Evolutionary conservation across 2,329 filamentous ascomycete species (phyloP), one percentile per base, ranked within the genome.

Genomic region (Tolypocladium inflatum): DNA sequence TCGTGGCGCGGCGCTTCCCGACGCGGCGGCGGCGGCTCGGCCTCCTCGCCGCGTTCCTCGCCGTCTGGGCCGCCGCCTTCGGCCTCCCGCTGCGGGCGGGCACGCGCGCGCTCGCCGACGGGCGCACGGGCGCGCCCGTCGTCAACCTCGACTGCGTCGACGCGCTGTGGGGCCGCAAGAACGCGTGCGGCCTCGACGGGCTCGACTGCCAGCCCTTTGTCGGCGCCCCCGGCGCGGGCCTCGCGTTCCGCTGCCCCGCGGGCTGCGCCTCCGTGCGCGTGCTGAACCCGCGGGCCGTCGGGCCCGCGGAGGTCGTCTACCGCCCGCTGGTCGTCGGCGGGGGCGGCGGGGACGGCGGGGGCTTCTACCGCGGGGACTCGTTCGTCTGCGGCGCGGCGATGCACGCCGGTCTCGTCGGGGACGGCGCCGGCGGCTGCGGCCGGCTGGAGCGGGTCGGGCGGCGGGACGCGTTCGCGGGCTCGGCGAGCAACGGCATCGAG

Each of bases 311-410:
- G 63, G 74, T 89, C 55, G 75, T 81, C 54, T 90, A 90, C 67
- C 74, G 73, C 35, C 76, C 84, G 1, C 69, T 90, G 21, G 80
- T 91, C 2, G 77, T 91, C 33, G 88, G 88, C n/a, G 88, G 87
- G 0, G 82, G 83, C 0, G 71, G n/a, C n/a, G n/a, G n/a, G n/a
- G n/a, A n/a, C n/a, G n/a, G n/a, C n/a, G n/a, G n/a, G n/a, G n/a
- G 76, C 5, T 71, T 73, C 54, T 97, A 97, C 70, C 88, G 94
- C 23, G 91, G 89, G 10, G 91, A 96, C 72, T 95, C 90, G 17
- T 95, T 90, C 73, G 86, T 96, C 57, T 96, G 91, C 68, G 87
- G 86, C 60, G 82, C 91, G 15, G 91, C 91, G 37, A 89, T 96
- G 55, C 91, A 96, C 68, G 85, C 90, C 1, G 91, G 91, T n/a